phyloP scores from a whole-genome alignment of 495 filamentous ascomycete species.

The Talaromyces thailandensis region DNA sequence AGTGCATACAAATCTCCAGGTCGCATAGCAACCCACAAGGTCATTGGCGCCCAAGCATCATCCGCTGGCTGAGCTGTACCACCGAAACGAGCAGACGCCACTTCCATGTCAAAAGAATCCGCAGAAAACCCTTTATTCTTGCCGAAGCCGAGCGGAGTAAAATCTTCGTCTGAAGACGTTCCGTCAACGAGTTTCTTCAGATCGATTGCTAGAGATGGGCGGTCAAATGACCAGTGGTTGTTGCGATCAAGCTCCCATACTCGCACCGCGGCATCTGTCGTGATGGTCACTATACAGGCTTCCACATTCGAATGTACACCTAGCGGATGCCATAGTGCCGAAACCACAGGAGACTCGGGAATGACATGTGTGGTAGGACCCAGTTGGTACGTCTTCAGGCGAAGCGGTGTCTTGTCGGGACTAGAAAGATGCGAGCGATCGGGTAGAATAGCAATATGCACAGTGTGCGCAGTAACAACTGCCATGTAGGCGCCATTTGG shows the following conservation, averaged over 20 bases:
- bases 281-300: slow-evolving; percentile 71
- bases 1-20: slow-evolving; percentile 83
- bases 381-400: slow-evolving; percentile 72
- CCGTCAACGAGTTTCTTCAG: slow-evolving; percentile 75
- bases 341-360: slow-evolving; percentile 65
- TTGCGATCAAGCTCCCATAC: slow-evolving; percentile 77
- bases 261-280: slow-evolving; percentile 73
- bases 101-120: slow-evolving; percentile 78
- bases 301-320: slow-evolving; percentile 52
- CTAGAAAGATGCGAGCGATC: slow-evolving; percentile 62
- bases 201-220: slow-evolving; percentile 72
- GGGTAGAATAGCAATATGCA: slow-evolving; percentile 72
- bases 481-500: slow-evolving; percentile 72
- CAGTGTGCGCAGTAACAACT: slow-evolving; percentile 72
- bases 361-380: slow-evolving; percentile 85
- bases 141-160: slow-evolving; percentile 57
- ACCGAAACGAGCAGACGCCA: slow-evolving; percentile 76
- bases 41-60: slow-evolving; percentile 83
- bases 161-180: slow-evolving; percentile 64
- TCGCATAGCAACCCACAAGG: slow-evolving; percentile 82
- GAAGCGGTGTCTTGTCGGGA: slow-evolving; percentile 53
- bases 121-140: slow-evolving; percentile 75
- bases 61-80: slow-evolving; percentile 53
- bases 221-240: slow-evolving; percentile 76
- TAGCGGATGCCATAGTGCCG: slow-evolving; percentile 80